Conservation (phyloP, 768 basidiomycete genomes). For the Phanerodontia chrysosporium region DNA sequence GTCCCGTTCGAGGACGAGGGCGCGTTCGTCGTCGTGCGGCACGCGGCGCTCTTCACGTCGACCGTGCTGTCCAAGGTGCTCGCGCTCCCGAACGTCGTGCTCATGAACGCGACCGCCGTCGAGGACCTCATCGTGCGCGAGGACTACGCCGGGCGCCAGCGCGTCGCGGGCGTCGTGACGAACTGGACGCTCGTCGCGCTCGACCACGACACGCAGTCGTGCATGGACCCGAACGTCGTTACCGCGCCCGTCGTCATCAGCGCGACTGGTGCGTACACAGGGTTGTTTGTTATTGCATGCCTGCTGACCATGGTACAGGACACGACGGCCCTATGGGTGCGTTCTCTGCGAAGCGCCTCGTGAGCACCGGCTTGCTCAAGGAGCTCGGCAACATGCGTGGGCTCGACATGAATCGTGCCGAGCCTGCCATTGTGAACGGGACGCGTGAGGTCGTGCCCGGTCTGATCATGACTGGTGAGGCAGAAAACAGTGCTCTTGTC, state of each 20-base stretch:
- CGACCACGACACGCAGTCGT: constrained; percentile 71
- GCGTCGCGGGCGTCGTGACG: constrained; percentile 50
- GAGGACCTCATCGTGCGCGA: constrained; percentile 72
- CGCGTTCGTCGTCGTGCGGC: constrained; percentile 73
- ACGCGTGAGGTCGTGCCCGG: constrained; percentile 77
- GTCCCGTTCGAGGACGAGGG: constrained; percentile 79
- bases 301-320: neutral
- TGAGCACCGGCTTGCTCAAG: constrained; percentile 68
- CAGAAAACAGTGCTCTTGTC: neutral
- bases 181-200: constrained; percentile 50
- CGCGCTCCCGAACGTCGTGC: constrained; percentile 62
- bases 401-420: constrained; percentile 78
- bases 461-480: constrained; percentile 66
- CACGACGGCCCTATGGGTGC: constrained; percentile 66
- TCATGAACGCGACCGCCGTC: constrained; percentile 79
- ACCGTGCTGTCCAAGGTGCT: constrained; percentile 70
- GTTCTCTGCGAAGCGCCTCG: constrained; percentile 75
- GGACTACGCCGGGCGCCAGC: constrained; percentile 39
- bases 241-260: constrained; percentile 73
- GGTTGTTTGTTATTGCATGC: neutral
- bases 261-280: constrained; percentile 46
- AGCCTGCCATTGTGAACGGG: constrained; percentile 74
- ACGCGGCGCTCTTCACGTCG: constrained; percentile 78
- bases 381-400: constrained; percentile 78
- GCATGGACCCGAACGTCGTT: constrained; percentile 70